Conservation (phyloP, 352 stramenopile genomes). For the Pythium angustatum region DNA sequence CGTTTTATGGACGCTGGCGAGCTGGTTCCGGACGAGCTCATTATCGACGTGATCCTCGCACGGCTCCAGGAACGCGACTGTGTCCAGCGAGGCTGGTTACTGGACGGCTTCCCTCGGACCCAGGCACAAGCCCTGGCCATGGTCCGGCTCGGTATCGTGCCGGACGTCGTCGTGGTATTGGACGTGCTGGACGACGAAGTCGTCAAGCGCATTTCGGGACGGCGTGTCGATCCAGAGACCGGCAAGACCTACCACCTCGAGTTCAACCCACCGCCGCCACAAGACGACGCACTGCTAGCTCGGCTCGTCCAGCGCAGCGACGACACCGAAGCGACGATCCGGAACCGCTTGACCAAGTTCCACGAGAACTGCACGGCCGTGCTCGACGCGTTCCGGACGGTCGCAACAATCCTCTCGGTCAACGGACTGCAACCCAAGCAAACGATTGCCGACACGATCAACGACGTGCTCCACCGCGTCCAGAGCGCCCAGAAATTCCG, state of each 20-base stretch:
- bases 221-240: constrained; percentile 93
- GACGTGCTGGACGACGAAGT: constrained; percentile 95
- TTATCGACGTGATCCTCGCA: constrained; percentile 58
- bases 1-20: constrained; percentile 46
- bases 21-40: constrained; percentile 50
- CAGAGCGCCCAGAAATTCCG: constrained; percentile 31
- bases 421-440: constrained; percentile 27
- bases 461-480: constrained; percentile 20
- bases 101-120: constrained; percentile 93
- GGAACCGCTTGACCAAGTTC: constrained; percentile 86
- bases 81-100: constrained; percentile 78
- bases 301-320: constrained; percentile 89
- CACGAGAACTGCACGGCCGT: constrained; percentile 74
- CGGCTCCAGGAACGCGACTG: constrained; percentile 85
- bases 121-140: constrained; percentile 81
- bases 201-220: constrained; percentile 94
- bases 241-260: constrained; percentile 97
- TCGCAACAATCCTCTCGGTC: constrained; percentile 34
- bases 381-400: constrained; percentile 27
- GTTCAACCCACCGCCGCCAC: constrained; percentile 91
- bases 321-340: constrained; percentile 92
- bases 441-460: constrained; percentile 23
- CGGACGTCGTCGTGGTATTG: constrained; percentile 92
- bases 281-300: constrained; percentile 59
- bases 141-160: constrained; percentile 75